These are phyloP conservation scores for Penicillium polonicum DNA, from an alignment of 2,329 filamentous ascomycete genomes.

Conservation along the genomic window DNA sequence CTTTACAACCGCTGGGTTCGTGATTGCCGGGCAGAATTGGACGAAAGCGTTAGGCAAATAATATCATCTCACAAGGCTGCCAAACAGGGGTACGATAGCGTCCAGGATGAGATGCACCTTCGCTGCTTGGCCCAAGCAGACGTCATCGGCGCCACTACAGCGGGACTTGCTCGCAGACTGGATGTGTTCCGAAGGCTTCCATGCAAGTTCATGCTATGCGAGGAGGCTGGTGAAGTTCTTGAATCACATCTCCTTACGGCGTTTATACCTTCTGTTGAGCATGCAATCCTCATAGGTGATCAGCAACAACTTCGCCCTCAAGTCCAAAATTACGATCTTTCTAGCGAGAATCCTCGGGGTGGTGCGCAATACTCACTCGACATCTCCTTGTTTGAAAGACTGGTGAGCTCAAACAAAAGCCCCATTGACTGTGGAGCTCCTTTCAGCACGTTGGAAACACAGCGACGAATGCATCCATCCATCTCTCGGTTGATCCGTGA, in stretches of 20 bases:
- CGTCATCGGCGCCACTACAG: constrained; percentile 56
- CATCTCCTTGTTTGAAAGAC: constrained; percentile 53
- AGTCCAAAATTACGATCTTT: constrained; percentile 39
- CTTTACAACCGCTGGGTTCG: background rate
- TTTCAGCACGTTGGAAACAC: constrained; percentile 52
- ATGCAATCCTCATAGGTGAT: constrained; percentile 47
- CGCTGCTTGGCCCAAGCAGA: constrained; percentile 41
- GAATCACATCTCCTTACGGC: constrained; percentile 45
- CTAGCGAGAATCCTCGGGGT: constrained; percentile 29
- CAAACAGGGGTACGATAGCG: background rate
- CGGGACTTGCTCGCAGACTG: constrained; percentile 51
- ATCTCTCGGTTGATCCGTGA: constrained; percentile 60
- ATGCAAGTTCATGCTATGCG: constrained; percentile 43
- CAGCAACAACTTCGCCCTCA: constrained; percentile 46
- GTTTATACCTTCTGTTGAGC: constrained; percentile 43
- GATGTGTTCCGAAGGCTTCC: constrained; percentile 45
- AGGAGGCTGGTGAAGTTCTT: constrained; percentile 47
- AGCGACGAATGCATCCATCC: constrained; percentile 64
- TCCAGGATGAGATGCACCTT: constrained; percentile 28
- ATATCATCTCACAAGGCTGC: background rate
- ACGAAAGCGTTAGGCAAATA: background rate
- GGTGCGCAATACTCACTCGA: constrained; percentile 49
- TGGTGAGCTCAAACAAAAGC: constrained; percentile 36
- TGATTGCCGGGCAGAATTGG: background rate
- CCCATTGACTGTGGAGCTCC: constrained; percentile 31